Base-by-base conservation (phyloP, 2,329 filamentous ascomycete species). In the Pleomassaria siparia region DNA sequence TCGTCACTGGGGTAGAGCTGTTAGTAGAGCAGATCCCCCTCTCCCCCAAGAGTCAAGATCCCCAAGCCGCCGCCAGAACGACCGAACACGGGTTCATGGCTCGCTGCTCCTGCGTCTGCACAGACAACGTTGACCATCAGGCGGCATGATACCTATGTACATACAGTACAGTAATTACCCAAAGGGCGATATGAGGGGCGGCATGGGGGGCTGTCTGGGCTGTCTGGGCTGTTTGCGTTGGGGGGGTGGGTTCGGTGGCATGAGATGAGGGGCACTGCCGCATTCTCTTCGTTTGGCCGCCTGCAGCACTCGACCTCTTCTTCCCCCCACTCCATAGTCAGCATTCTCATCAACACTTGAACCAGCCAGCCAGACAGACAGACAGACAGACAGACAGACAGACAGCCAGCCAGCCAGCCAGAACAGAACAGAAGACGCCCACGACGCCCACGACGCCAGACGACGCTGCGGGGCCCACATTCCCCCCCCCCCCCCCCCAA, bases 51-150 rank as follows among this genome's bases (percentile, higher is more conserved):
- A 43, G 18, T 18, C 46, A 40, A 45, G 45, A 41, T 36, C 40
- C 28, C 35, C 28, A 39, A 50, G 37, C 49, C 45, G 40, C 26
- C 40, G 13, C 15, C 43, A 20, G 30, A 43, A 16, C 30, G 30
- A 32, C 49, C 44, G 51, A 56, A 54, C 54, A 44, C 46, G 47
- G 43, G 51, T 57, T 54, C 54, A 51, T 45, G 48, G 45, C 39
- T 39, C 32, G 9, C 37, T 40, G 26, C 25, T 26, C 29, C 20
- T 36, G 43, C 32, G 10, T 16, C n/a, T 20, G 39, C 47, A 43
- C 45, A 43, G 32, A 47, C 45, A 32, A 47, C 40, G 45, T 43
- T 47, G 47, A 20, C 24, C 32, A 16, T n/a, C 18, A n/a, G 5
- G 8, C 15, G 26, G 35, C n/a, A n/a, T n/a, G n/a, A n/a, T n/a